Evolutionary conservation across 2,329 filamentous ascomycete genomes (phyloP), one percentile per base, ranked within the genome.

Genomic region (Ilyonectria robusta): DNA sequence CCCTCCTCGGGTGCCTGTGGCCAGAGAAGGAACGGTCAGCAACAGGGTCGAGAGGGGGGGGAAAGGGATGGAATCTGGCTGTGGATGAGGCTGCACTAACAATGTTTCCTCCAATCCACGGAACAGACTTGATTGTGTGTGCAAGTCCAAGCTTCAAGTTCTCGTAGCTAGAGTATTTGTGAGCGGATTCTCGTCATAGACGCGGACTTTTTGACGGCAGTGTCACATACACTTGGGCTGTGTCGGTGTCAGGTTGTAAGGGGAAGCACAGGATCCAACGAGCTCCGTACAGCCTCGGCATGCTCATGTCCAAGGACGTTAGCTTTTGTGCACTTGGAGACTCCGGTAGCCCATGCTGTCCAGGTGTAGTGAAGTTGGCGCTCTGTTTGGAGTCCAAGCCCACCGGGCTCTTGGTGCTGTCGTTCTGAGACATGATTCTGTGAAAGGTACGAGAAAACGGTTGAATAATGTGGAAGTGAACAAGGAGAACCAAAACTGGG

Each of bases 201-300:
- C 40, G n/a, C 15, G 40, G 5, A n/a, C 13, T 42, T n/a, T n/a
- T 6, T 6, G 4, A 42, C 3, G 8, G n/a, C 11, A 42, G n/a
- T 19, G 10, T n/a, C 17, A 42, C 35, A 3, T 55, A 55, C 53
- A 42, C 21, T 55, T 55, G 11, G 29, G 35, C 23, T 4, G 19
- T 4, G 53, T 42, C 8, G 11, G 35, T 42, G 6, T 21, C 33
- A 55, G 53, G 53, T 9, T 40, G 53, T 15, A 55, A 15, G 3
- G 11, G 35, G 21, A 55, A 55, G 21, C 53, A 55, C 35, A 55
- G 19, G 15, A 55, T 42, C 53, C 53, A 55, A 17, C 53, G 53
- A 19, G 53, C 53, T 26, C 53, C 53, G 21, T 55, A 55, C 5
- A 55, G 53, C 13, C 53, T 23, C 23, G 53, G 53, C 53, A 55